Conservation (phyloP, 441 rosid species). For the Metrosideros polymorpha region DNA sequence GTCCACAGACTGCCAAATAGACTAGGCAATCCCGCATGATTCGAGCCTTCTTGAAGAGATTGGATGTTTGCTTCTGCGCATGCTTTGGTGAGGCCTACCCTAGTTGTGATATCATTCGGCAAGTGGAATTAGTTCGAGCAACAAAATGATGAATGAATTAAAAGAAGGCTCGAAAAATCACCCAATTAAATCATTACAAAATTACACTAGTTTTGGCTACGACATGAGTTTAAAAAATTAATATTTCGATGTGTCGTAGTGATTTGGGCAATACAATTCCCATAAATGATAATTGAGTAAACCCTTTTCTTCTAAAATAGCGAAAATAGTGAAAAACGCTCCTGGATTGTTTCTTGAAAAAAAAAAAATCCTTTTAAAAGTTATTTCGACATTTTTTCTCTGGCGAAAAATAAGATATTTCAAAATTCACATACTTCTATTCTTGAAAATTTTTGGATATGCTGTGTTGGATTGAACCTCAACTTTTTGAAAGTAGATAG, state of each 20-base stretch:
- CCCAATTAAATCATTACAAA: neutral
- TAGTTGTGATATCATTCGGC: neutral
- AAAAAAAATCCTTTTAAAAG: neutral
- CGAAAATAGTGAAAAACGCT: neutral
- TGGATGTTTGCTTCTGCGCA: neutral
- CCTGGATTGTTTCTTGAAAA: neutral
- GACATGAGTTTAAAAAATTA: neutral
- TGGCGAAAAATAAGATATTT: no score
- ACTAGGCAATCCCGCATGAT: neutral
- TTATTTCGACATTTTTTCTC: neutral
- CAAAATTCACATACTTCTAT: neutral
- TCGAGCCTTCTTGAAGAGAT: neutral
- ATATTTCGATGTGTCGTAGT: neutral
- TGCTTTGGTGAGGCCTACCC: neutral
- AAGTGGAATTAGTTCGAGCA: neutral
- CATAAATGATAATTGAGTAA: neutral
- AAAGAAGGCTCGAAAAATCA: neutral
- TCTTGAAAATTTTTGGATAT: neutral
- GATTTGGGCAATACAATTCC: neutral
- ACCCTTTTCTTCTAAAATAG: neutral
- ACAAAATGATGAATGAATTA: neutral
- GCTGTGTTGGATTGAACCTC: neutral
- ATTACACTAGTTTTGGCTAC: neutral
- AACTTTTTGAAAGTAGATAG: neutral
- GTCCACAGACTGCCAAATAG: neutral